These are phyloP conservation scores for Hanseniaspora lindneri DNA, from an alignment of 805 yeast species.

Conservation along the genomic window DNA sequence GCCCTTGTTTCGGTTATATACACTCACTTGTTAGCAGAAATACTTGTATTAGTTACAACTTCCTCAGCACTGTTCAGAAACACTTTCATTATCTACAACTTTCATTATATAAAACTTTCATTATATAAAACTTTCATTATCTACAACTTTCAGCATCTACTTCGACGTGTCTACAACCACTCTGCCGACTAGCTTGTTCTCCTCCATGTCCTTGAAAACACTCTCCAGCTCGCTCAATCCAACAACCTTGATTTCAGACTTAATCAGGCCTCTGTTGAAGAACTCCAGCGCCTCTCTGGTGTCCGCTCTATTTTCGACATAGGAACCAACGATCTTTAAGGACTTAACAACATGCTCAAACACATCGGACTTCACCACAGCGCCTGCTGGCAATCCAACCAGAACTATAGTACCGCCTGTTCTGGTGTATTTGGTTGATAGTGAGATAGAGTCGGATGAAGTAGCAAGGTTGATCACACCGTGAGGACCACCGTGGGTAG, in stretches of 20 bases:
- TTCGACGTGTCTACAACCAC: constrained; percentile 68
- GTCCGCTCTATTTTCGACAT: constrained; percentile 43
- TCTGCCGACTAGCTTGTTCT: constrained; percentile 77
- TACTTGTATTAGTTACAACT: no score
- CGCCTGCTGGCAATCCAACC: constrained; percentile 50
- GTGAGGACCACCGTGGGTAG: constrained; percentile 52
- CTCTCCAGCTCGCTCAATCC: constrained; percentile 59
- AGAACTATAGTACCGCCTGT: constrained; percentile 49
- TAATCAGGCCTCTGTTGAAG: constrained; percentile 58
- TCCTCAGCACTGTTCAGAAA: no score
- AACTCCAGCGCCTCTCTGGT: constrained; percentile 59
- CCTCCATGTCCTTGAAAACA: constrained; percentile 65
- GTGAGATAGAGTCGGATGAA: constrained; percentile 40
- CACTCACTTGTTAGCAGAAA: no score
- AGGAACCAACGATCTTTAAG: constrained; percentile 37
- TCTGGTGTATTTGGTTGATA: constrained; percentile 43
- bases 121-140: no score
- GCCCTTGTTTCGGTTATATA: no score
- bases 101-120: no score
- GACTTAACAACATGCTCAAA: constrained; percentile 40
- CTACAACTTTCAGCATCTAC: constrained; percentile 26
- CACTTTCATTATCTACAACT: no score
- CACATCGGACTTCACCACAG: constrained; percentile 36
- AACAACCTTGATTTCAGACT: constrained; percentile 61
- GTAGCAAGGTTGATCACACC: constrained; percentile 57